Evolutionary conservation across 352 stramenopile genomes (phyloP), one percentile per base, ranked within the genome.

Genomic region (Phytopythium cucurbitacearum): DNA sequence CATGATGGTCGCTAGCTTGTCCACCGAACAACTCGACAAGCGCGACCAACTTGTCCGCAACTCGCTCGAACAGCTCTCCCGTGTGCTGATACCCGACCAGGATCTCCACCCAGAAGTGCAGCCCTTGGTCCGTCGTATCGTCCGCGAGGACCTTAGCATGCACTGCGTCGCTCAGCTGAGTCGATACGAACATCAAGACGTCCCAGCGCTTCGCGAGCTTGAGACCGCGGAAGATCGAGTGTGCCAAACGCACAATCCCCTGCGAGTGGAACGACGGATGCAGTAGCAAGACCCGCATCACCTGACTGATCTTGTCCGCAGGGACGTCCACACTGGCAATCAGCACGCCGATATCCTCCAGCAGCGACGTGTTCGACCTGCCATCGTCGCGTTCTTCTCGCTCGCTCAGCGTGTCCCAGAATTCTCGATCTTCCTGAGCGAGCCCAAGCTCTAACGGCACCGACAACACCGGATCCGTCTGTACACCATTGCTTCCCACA

Each of bases 171-270:
- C 73, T 16, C 10, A 93, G 57, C 38, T 68, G 54, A 0, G 56
- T 59, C 3, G 70, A 89, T 3, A 68, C 68, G 1, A 62, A 54
- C 7, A 63, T 36, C 7, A 95, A 51, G 1, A 59, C 68, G 40
- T 86, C 73, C 76, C 82, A 95, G n/a, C 77, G 71, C 57, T 94
- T 92, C 34, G 80, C 65, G 32, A 85, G 34, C 56, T 93, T 91
- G 35, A 95, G 65, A 7, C 80, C 70, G 11, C 77, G 54, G 52
- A 92, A 85, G 36, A 63, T 81, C 54, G 70, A 50, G 32, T 77
- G 71, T 13, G 74, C 76, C 46, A 95, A 54, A 13, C 65, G 73
- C 50, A 89, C 48, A 33, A 91, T 54, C 13, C 80, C 77, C 1
- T 47, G 33, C 39, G 60, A 65, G 40, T 76, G 45, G 28, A 87